These are phyloP conservation scores for Alternaria triticina DNA, from an alignment of 2,329 filamentous ascomycete genomes.

Conservation along the genomic window DNA sequence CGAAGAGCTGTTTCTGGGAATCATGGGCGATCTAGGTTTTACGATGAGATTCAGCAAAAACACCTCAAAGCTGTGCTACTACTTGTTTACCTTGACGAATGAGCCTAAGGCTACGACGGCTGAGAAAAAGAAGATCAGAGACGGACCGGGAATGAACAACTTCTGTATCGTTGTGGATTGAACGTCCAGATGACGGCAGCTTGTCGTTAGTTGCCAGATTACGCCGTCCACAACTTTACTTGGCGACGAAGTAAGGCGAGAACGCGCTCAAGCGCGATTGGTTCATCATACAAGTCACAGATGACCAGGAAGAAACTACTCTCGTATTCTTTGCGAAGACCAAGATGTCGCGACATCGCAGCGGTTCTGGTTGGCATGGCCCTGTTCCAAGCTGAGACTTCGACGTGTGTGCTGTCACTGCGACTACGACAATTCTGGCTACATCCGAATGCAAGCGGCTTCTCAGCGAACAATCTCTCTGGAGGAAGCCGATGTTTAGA, in stretches of 20 bases:
- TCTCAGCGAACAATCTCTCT: background rate
- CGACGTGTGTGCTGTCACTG: background rate
- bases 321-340: background rate
- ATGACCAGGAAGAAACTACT: background rate
- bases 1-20: conserved; percentile 68
- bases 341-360: background rate
- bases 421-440: background rate
- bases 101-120: conserved; percentile 52
- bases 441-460: background rate
- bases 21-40: conserved; percentile 83
- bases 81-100: conserved; percentile 72
- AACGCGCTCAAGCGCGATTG: background rate
- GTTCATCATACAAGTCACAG: background rate
- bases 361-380: background rate
- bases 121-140: conserved; percentile 77
- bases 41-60: conserved; percentile 68
- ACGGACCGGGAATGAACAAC: conserved; percentile 83
- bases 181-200: background rate
- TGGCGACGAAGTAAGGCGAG: background rate
- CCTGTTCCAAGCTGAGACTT: background rate
- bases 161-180: conserved; percentile 76
- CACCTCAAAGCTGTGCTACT: conserved; percentile 85
- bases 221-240: background rate
- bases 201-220: background rate
- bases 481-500: background rate